Evolutionary conservation across 768 basidiomycete genomes (phyloP).

Genomic region (Dacryopinax spathularia): DNA sequence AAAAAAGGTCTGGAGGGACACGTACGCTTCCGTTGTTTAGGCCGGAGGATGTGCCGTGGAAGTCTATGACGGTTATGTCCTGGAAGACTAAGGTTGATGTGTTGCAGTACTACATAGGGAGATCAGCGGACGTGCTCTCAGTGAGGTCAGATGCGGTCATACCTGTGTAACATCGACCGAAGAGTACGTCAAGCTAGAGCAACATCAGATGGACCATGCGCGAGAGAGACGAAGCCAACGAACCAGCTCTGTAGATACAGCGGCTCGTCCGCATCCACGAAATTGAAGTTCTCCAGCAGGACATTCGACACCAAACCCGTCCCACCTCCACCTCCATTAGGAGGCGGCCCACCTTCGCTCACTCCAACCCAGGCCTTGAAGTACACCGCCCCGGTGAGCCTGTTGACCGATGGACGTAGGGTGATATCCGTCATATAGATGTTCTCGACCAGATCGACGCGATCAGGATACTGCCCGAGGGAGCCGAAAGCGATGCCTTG

Average conservation of each 20-base stretch:
- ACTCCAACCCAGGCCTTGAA: conserved; percentile 29
- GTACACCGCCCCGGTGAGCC: conserved; percentile 18
- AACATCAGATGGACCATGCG: no score
- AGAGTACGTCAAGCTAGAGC: neutral
- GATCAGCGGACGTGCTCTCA: neutral
- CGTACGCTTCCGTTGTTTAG: neutral
- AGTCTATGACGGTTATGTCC: neutral
- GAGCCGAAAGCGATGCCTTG: conserved; percentile 31
- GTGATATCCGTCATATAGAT: conserved; percentile 13
- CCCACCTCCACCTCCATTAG: conserved; percentile 23
- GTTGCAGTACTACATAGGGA: neutral
- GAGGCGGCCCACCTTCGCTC: conserved; percentile 23
- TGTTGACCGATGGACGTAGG: conserved; percentile 11
- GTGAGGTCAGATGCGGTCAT: neutral
- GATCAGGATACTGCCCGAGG: conserved; percentile 26
- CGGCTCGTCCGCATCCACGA: neutral
- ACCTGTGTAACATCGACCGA: neutral
- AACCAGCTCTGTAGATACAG: neutral
- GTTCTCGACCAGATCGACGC: neutral
- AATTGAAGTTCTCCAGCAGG: neutral
- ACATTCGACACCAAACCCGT: neutral
- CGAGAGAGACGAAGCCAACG: conserved; percentile 11
- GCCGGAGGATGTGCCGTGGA: neutral
- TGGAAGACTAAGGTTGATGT: neutral
- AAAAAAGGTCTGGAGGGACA: neutral